Evolutionary conservation across 1,284 basidiomycete genomes (phyloP), one percentile per base, ranked within the genome.

Genomic region (Uromyces viciae-fabae): DNA sequence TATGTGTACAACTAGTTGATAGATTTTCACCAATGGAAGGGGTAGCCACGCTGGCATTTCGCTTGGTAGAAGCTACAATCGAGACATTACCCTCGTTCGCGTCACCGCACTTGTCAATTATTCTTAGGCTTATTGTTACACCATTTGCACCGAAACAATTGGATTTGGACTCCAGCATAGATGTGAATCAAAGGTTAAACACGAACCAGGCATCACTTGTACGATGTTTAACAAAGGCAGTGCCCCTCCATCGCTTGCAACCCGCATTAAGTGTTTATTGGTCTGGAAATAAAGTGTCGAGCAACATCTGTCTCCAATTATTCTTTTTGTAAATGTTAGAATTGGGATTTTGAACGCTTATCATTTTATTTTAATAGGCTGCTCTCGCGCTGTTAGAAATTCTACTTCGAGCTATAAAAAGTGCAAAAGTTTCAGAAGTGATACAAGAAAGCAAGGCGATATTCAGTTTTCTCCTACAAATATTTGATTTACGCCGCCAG

Each of bases 401-500:
- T 52, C 79, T 86, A 15, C 83, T 83, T 25, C 82, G 83, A 3
- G 82, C 83, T 3, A 82, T 86, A 43, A 82, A 83, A 36, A 80
- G 83, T 46, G 83, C 82, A 58, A 83, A 84, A 81, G 82, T 83
- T 25, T 79, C 82, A 7, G 83, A 81, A 7, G 89, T 98, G 1
- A 87, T 91, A 8, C 90, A 91, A 38, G 89, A 93, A 78, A 87
- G 95, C 81, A 92, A 93, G 71, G 83, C 88, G 0, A 84, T 94
- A 49, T 96, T 94, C 88, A 92, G 91, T 81, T 89, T 94, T 73
- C 93, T 97, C 88, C 87, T 97, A 64, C 90, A 91, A 38, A 91
- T 91, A 1, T 91, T 98, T 82, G 92, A 93, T 82, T 84, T 91
- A 7, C 88, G 90, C 58, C 87, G 86, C 82, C 36, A 42, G 38